Evolutionary conservation across 345 rosid genomes (phyloP), one percentile per base, ranked within the genome.

Genomic region (Gossypium mustelinum): DNA sequence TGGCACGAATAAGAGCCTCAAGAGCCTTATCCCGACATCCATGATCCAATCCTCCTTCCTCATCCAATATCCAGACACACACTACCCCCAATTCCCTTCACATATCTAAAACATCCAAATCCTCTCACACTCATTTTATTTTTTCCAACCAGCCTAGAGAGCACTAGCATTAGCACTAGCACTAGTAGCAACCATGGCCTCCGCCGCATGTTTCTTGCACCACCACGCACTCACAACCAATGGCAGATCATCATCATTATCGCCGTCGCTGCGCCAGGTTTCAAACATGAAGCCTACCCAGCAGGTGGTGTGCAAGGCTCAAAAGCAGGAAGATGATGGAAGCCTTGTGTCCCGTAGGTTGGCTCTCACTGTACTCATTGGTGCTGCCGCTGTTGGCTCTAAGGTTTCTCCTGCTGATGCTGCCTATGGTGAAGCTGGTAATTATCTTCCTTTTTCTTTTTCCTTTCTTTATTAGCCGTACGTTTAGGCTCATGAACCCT

Each of bases 341-440:
- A 56, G 75, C 34, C 72, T 57, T 18, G 73, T 90, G 4, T 90
- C 97, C n/a, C 92, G 97, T 65, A 85, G 98, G 54, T 79, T 92
- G 82, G 97, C 94, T 70, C 95, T 94, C 75, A 88, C 94, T 7
- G 80, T 88, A 14, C 90, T 94, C 68, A 74, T 90, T 11, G 97
- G 97, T 29, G 89, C 92, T 65, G 98, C 95, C 0, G 94, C 95
- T 55, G 17, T 91, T 8, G 94, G 90, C 73, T 89, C 92, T 75
- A 92, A 83, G 89, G 97, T 86, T 64, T 84, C 97, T 39, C 97
- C 98, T 59, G 98, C 98, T 61, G 95, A 87, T 55, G 98, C 98
- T 13, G 97, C 98, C 81, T 94, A 94, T 55, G 98, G 98, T 43
- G 97, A 94, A 87, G 86, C 97, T 39, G 97, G 97, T 92, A 86